A percentile compares a stretch with the other conserved stretches of the same genome.
These are phyloP conservation scores for Pyracantha coccinea DNA, from an alignment of 331 rosid species.

Conservation along the genomic window DNA sequence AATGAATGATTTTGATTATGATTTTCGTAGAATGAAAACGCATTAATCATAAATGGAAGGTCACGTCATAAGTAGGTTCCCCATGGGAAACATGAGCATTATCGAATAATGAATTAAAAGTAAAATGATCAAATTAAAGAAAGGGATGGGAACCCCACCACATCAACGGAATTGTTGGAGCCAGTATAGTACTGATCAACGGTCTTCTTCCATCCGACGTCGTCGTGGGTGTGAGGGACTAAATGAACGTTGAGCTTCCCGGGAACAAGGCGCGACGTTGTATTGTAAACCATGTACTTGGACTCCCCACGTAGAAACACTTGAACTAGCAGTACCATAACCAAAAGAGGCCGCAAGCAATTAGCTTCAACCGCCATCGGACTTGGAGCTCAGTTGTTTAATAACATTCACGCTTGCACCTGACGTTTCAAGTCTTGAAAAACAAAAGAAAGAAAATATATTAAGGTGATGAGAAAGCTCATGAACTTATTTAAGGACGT, in stretches of 20 bases:
- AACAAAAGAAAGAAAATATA: too few species aligned
- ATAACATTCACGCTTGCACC: too few species aligned
- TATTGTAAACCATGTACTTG: slow-evolving; percentile 45
- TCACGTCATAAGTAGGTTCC: too few species aligned
- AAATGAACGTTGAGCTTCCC: slow-evolving; percentile 73
- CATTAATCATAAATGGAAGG: too few species aligned
- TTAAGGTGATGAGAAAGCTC: too few species aligned
- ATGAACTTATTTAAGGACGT: too few species aligned
- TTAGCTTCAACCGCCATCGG: slow-evolving; percentile 7
- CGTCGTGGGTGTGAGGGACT: slow-evolving; percentile 68
- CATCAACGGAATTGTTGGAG: slow-evolving; percentile 69
- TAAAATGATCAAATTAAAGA: neutral
- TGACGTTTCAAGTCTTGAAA: too few species aligned
- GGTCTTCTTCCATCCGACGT: slow-evolving; percentile 86
- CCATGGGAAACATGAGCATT: too few species aligned
- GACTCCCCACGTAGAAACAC: slow-evolving; percentile 23
- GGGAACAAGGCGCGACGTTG: slow-evolving; percentile 40
- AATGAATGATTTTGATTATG: too few species aligned
- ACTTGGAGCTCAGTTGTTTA: too few species aligned
- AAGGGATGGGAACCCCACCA: slow-evolving; percentile 10
- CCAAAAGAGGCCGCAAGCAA: slow-evolving; percentile 4
- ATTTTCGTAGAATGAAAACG: too few species aligned
- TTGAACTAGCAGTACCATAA: neutral
- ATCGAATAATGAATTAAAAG: neutral
- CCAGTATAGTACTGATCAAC: slow-evolving; percentile 77